These are phyloP conservation scores for Ambispora gerdemannii DNA, from an alignment of 192 early-diverging fungal species.

Conservation along the genomic window DNA sequence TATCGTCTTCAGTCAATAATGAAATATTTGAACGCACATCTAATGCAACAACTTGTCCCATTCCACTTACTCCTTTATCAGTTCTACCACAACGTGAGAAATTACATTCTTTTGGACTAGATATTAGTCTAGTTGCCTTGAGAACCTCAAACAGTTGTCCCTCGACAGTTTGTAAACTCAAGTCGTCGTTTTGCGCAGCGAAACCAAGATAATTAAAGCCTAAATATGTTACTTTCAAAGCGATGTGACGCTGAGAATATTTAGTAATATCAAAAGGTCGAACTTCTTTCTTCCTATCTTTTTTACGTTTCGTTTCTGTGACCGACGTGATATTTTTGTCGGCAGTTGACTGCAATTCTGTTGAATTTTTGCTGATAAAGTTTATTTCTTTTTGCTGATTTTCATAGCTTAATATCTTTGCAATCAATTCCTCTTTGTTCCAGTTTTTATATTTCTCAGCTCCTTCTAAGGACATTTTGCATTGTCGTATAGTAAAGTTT, in stretches of 20 bases:
- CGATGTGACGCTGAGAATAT: conserved; percentile 75
- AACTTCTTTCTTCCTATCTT: background rate
- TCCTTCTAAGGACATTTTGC: background rate
- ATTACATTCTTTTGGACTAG: conserved; percentile 59
- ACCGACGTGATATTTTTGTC: no score
- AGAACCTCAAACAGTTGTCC: conserved; percentile 82
- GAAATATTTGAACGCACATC: conserved; percentile 67
- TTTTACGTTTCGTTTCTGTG: background rate
- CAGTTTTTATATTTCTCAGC: conserved; percentile 1
- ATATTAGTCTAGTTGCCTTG: conserved; percentile 71
- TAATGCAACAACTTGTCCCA: conserved; percentile 85
- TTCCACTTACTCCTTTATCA: conserved; percentile 84
- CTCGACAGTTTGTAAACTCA: conserved; percentile 71
- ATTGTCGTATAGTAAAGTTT: background rate
- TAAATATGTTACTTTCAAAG: conserved; percentile 86
- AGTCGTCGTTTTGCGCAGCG: conserved; percentile 64
- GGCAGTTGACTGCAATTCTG: no score
- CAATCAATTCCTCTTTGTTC: conserved; percentile 18
- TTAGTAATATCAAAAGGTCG: conserved; percentile 74
- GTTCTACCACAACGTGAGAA: conserved; percentile 84
- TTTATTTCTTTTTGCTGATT: background rate
- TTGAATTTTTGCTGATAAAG: no score
- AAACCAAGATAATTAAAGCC: conserved; percentile 89
- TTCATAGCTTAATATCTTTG: conserved; percentile 7
- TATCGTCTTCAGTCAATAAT: no score